Base-by-base conservation (phyloP, 179 eudicot genomes). In the Dionaea muscipula region DNA sequence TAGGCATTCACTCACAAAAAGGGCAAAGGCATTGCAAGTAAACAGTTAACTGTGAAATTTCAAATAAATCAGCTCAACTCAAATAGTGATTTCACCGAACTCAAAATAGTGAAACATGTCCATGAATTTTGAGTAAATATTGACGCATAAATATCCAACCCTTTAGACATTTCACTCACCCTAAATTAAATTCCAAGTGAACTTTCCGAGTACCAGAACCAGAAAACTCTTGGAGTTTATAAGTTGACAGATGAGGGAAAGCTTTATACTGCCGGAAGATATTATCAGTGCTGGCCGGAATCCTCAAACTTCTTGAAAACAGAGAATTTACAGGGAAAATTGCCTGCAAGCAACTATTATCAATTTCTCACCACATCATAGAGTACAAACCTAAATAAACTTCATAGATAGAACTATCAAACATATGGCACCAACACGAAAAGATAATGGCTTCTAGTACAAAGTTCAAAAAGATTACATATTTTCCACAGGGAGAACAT, bases 301-400 rank as follows among this genome's bases (percentile, higher is more conserved):
- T 71, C 65, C 72, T 91, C 72, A 93, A 56, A 70, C 86, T 75
- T 60, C 74, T 67, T 38, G 99, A 93, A 63, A 93, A 77, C 65
- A 93, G 61, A 26, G 62, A 68, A 20, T 81, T 66, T 24, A 93
- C 59, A 7, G 99, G 99, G 62, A 70, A 88, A 61, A 83, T 53
- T 57, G 81, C 95, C 99, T 93, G 89, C 65, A 66, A 70, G 47
- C 68, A 33, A 19, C 35, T 24, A 24, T 15, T 28, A 49, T 24
- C 11, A 49, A 49, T 16, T 1, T 14, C n/a, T 26, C 1, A 24
- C 24, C 40, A 24, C 11, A 43, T 2, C 22, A 43, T 19, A 16
- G 18, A 43, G 10, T 19, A n/a, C 17, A 19, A 15, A 21, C 9
- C 21, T 18, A 18, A 7, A 2, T n/a, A 51, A 47, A 20, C 6